phyloP scores from a whole-genome alignment of 106 monocot species.

The Phalaenopsis aphrodite region DNA sequence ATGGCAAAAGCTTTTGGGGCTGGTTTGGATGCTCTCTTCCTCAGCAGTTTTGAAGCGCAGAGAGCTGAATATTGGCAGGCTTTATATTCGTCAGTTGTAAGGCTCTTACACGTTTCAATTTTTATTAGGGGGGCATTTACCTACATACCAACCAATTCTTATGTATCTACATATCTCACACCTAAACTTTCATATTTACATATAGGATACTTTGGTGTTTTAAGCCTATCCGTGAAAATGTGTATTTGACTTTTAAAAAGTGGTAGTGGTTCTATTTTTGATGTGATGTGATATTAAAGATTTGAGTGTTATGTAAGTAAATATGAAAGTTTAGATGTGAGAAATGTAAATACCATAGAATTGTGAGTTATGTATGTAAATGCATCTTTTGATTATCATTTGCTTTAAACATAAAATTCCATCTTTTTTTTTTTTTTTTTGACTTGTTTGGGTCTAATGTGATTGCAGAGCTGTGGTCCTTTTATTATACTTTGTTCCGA shows the following conservation, averaged over 20 bases:
- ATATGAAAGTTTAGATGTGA: too few relatives aligned
- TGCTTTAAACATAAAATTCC: constrained; percentile 1
- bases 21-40: constrained; percentile 62
- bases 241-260: too few relatives aligned
- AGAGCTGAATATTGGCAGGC: constrained; percentile 78
- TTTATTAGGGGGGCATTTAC: neutral
- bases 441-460: neutral
- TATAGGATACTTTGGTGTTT: too few relatives aligned
- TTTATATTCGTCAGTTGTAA: constrained; percentile 75
- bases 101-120: neutral
- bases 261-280: too few relatives aligned
- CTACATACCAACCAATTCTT: too few relatives aligned
- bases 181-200: too few relatives aligned
- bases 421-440: constrained; percentile 1
- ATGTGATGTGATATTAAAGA: too few relatives aligned
- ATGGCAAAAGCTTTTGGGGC: constrained; percentile 57
- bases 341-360: too few relatives aligned
- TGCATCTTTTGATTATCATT: neutral
- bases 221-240: too few relatives aligned
- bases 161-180: too few relatives aligned
- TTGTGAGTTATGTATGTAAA: too few relatives aligned
- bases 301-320: too few relatives aligned
- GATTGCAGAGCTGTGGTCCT: constrained; percentile 61
- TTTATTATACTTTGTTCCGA: constrained; percentile 82
- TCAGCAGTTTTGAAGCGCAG: constrained; percentile 64